Conservation (phyloP, 352 stramenopile species). For the Globisporangium heterothallicum region DNA sequence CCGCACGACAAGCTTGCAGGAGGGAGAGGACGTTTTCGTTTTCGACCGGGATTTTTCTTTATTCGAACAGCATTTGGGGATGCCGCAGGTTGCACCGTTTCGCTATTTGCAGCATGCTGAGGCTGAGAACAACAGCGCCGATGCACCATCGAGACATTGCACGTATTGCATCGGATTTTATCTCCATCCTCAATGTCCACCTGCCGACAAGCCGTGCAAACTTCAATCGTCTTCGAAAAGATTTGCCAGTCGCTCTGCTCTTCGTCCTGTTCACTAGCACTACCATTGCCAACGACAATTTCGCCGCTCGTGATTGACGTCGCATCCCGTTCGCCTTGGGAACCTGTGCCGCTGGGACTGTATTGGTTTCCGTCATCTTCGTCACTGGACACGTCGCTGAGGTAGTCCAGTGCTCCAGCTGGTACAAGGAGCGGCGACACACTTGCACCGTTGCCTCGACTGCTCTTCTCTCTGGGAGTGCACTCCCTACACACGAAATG, state of each 20-base stretch:
- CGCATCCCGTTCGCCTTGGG: background rate
- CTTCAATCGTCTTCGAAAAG: conserved; percentile 35
- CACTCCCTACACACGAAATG: conserved; percentile 14
- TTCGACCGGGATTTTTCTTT: conserved; percentile 1
- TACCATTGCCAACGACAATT: background rate
- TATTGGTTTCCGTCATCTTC: conserved; percentile 8
- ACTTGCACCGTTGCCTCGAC: background rate
- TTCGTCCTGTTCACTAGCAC: background rate
- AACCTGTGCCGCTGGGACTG: too few species aligned
- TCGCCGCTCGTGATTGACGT: conserved; percentile 5
- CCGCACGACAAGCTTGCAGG: background rate
- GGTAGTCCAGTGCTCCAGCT: conserved; percentile 18
- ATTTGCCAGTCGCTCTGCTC: conserved; percentile 21
- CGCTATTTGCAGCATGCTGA: conserved; percentile 3
- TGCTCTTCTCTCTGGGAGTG: conserved; percentile 10
- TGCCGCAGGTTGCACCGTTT: conserved; percentile 8
- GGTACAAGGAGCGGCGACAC: conserved; percentile 31
- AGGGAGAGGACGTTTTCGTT: conserved; percentile 2
- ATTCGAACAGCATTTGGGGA: background rate
- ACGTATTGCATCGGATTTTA: conserved; percentile 23
- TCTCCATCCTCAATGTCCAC: conserved; percentile 39
- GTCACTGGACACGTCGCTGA: conserved; percentile 4
- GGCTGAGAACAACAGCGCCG: conserved; percentile 22
- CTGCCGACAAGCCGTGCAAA: conserved; percentile 54
- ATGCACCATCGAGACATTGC: conserved; percentile 22